Evolutionary conservation across 441 rosid genomes (phyloP), one percentile per base, ranked within the genome.

Genomic region (Omphalea diandra): DNA sequence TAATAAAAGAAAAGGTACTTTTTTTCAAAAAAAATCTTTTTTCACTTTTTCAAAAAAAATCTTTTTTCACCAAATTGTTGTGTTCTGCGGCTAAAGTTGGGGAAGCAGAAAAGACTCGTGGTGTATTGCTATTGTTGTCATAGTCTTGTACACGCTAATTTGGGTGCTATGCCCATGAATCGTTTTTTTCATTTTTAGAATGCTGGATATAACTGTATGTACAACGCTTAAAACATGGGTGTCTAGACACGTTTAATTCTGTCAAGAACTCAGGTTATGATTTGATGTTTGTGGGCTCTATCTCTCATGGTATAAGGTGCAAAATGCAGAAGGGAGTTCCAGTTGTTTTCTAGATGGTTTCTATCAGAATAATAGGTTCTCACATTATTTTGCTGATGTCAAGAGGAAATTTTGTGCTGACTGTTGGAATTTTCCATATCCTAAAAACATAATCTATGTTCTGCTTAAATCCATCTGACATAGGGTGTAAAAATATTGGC

Each of bases 1-100:
- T 90, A 71, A 79, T 82, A 64, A 82, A 83, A 65, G 81, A 84
- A 57, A 89, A 90, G 99, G 99, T 92, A 88, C 46, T 22, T 68
- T 60, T n/a, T n/a, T 65, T 73, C 73, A n/a, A n/a, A n/a, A n/a
- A n/a, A n/a, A n/a, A n/a, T n/a, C n/a, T n/a, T n/a, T n/a, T n/a
- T n/a, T n/a, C n/a, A n/a, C 20, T 40, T 36, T 63, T 38, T 62
- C 52, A n/a, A n/a, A n/a, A n/a, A n/a, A n/a, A n/a, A 46, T 62
- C 24, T 32, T n/a, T n/a, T 72, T 38, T 72, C 43, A 60, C 26
- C 67, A 35, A 54, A 60, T 41, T 65, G 55, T 36, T 58, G 26
- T 73, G 24, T 46, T 32, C 24, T 64, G 55, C 58, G 41, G 61
- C 35, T 55, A 71, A 26, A 18, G 32, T 59, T 41, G 12, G 18